These are phyloP conservation scores for Claviceps humidiphila DNA, from an alignment of 2,329 filamentous ascomycete genomes.

Conservation along the genomic window DNA sequence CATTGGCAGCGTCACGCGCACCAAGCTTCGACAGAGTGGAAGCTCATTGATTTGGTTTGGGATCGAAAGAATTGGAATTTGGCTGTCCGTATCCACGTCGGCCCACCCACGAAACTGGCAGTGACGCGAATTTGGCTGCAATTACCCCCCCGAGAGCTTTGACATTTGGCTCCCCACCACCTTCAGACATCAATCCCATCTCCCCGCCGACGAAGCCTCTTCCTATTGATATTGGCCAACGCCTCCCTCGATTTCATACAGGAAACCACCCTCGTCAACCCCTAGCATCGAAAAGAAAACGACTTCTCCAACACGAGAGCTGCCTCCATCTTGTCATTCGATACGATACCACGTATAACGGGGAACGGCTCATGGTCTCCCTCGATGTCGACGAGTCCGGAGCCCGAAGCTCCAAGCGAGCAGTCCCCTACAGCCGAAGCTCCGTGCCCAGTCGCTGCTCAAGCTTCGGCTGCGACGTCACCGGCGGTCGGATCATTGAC, in stretches of 20 bases:
- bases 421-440: slow-evolving; percentile 5
- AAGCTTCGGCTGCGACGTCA: slow-evolving; percentile 7
- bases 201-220: not conserved
- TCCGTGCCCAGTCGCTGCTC: not conserved
- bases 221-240: too few species aligned
- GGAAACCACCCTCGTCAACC: not conserved
- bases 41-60: not conserved
- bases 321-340: not conserved
- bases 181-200: not conserved
- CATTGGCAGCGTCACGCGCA: not conserved
- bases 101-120: not conserved
- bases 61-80: not conserved
- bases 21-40: not conserved
- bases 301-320: not conserved
- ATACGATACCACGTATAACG: not conserved
- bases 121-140: not conserved
- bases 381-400: slow-evolving; percentile 24
- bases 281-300: not conserved
- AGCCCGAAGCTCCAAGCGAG: slow-evolving; percentile 19
- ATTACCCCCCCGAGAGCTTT: not conserved
- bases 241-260: too few species aligned
- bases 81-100: not conserved
- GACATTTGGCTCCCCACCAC: not conserved
- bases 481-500: slow-evolving; percentile 15
- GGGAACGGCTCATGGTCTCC: not conserved